These are phyloP conservation scores for Penicillium soppii DNA, from an alignment of 495 filamentous ascomycete species.

Conservation along the genomic window DNA sequence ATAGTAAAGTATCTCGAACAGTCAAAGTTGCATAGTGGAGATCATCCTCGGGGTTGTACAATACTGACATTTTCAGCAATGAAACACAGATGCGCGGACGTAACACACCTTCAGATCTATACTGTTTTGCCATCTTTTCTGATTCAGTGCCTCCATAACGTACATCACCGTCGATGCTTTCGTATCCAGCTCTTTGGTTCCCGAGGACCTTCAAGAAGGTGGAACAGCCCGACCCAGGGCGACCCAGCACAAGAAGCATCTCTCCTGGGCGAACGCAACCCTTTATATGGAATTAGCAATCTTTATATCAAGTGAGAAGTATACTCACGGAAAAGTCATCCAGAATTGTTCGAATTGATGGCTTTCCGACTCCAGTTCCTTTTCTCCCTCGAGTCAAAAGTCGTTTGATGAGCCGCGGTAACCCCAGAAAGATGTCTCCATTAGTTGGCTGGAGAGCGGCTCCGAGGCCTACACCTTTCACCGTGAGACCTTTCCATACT, in stretches of 20 bases:
- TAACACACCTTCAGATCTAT: conserved; percentile 54
- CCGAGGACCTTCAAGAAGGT: conserved; percentile 70
- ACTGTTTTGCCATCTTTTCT: conserved; percentile 59
- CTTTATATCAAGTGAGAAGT: conserved; percentile 44
- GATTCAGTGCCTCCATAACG: conserved; percentile 63
- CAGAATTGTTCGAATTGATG: conserved; percentile 60
- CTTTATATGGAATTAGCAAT: conserved; percentile 15
- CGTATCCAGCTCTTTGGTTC: conserved; percentile 64
- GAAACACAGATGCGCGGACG: background rate
- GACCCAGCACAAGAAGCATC: conserved; percentile 65
- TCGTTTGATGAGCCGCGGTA: conserved; percentile 52
- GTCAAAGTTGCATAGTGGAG: conserved; percentile 73
- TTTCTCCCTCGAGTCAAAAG: conserved; percentile 45
- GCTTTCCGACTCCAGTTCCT: conserved; percentile 42
- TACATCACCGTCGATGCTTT: conserved; percentile 61
- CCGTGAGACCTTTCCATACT: conserved; percentile 60
- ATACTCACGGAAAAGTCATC: conserved; percentile 54
- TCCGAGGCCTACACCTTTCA: conserved; percentile 66
- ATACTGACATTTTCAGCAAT: conserved; percentile 29
- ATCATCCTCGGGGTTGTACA: conserved; percentile 73
- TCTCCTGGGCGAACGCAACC: conserved; percentile 49
- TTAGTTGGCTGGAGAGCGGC: conserved; percentile 65
- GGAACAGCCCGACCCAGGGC: conserved; percentile 70
- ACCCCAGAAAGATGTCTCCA: conserved; percentile 59
- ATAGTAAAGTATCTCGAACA: conserved; percentile 67